These are phyloP conservation scores for Paraconiothyrium sp. DNA, from an alignment of 2,329 filamentous ascomycete species.

Conservation along the genomic window DNA sequence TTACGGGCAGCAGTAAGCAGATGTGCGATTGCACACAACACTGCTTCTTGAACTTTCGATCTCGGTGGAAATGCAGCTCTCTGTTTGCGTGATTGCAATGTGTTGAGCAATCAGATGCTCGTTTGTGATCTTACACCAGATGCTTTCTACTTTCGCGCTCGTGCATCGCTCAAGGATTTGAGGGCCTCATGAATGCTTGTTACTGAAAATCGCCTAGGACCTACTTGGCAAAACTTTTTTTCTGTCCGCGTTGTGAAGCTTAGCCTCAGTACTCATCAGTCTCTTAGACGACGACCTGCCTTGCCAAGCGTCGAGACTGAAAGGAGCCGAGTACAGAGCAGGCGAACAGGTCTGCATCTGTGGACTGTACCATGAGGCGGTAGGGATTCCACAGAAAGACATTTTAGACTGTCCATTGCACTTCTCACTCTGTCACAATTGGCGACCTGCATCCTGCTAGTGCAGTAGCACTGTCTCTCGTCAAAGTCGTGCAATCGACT, in stretches of 20 bases:
- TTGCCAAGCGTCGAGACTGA: slow-evolving; percentile 2
- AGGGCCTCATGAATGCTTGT: no score
- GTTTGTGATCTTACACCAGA: no score
- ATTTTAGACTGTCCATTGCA: slow-evolving; percentile 27
- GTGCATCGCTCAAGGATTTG: no score
- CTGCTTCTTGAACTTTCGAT: no score
- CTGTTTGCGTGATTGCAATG: no score
- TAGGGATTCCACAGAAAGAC: slow-evolving; percentile 25
- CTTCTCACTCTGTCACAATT: slow-evolving; percentile 27
- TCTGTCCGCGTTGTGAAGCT: background rate
- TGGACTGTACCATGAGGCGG: slow-evolving; percentile 18
- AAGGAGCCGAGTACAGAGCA: slow-evolving; percentile 22
- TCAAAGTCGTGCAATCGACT: slow-evolving; percentile 18
- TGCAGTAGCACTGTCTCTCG: slow-evolving; percentile 26
- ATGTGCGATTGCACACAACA: no score
- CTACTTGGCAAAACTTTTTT: no score
- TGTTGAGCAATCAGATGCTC: no score
- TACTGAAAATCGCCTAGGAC: no score
- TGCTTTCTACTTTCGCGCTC: no score
- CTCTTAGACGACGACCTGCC: background rate
- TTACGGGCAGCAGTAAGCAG: background rate
- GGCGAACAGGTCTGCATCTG: slow-evolving; percentile 26
- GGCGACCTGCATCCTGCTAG: slow-evolving; percentile 33
- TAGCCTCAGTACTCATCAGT: background rate
- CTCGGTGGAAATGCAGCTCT: no score